These are phyloP conservation scores for Trichosporon sp. DNA, from an alignment of 1,284 basidiomycete genomes.

Conservation along the genomic window DNA sequence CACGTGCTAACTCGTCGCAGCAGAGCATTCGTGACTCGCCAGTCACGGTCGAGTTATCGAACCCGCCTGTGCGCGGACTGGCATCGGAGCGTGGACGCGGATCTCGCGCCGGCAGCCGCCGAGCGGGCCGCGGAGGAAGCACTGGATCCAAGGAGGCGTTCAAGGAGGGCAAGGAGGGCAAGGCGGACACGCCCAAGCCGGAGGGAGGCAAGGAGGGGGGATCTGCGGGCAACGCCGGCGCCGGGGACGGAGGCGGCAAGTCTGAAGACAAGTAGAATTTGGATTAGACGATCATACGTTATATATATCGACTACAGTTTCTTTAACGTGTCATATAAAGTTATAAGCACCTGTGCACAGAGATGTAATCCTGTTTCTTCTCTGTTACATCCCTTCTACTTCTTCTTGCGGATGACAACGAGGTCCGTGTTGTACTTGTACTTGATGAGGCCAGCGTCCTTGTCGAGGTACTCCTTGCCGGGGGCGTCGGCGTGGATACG, in stretches of 20 bases:
- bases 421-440: slow-evolving; percentile 38
- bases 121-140: slow-evolving; percentile 37
- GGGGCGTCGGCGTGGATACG: slow-evolving; percentile 19
- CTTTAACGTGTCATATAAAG: slow-evolving; percentile 6
- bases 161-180: slow-evolving; percentile 11
- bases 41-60: slow-evolving; percentile 47
- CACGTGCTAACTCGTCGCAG: not conserved
- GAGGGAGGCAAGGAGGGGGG: slow-evolving; percentile 1
- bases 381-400: not conserved
- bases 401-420: slow-evolving; percentile 28
- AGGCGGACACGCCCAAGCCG: slow-evolving; percentile 6
- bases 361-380: not conserved
- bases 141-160: slow-evolving; percentile 17
- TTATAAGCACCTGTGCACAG: not conserved
- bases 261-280: slow-evolving; percentile 4
- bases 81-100: slow-evolving; percentile 40
- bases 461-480: slow-evolving; percentile 38
- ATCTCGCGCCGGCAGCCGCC: slow-evolving; percentile 50
- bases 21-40: slow-evolving; percentile 44
- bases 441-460: slow-evolving; percentile 36
- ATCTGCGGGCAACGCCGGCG: slow-evolving; percentile 9
- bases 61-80: slow-evolving; percentile 33
- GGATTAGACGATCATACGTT: slow-evolving; percentile 4
- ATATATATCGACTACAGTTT: not conserved
- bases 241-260: not conserved